A percentile compares a stretch with the other conserved stretches of the same genome.
Evolutionary conservation across 2,329 filamentous ascomycete genomes (phyloP).

Genomic region (Fusarium solani-melongenae): DNA sequence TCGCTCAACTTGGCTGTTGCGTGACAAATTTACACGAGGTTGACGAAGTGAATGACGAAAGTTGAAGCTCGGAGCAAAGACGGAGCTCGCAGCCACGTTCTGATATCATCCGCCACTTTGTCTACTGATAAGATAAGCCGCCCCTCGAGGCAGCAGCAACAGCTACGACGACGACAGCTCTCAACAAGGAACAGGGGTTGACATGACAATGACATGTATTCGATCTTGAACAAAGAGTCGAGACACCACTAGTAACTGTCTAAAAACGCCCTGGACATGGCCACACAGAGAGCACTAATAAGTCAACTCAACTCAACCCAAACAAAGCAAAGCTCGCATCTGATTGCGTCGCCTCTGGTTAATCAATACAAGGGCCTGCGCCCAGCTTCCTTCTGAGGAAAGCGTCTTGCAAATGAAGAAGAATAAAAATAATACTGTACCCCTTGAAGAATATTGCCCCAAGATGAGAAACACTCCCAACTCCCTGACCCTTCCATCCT

Average conservation of each 20-base stretch:
- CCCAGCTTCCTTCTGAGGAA: conserved; percentile 33
- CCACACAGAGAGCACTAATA: not conserved
- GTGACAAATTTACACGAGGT: not conserved
- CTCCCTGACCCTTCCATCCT: conserved; percentile 31
- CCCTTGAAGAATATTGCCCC: conserved; percentile 17
- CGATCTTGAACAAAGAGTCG: not conserved
- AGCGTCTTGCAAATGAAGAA: conserved; percentile 21
- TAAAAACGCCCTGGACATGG: not conserved
- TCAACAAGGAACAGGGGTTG: not conserved
- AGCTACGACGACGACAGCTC: conserved; percentile 29
- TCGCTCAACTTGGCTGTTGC: not conserved
- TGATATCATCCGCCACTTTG: conserved; percentile 40
- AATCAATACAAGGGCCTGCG: conserved; percentile 36
- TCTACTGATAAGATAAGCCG: conserved; percentile 41
- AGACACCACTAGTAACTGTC: not conserved
- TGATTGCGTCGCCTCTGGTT: conserved; percentile 7
- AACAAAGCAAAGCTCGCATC: conserved; percentile 14
- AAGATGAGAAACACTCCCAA: conserved; percentile 34
- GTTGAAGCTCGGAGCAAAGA: conserved; percentile 22
- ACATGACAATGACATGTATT: not conserved
- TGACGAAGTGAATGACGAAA: conserved; percentile 5
- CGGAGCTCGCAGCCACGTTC: conserved; percentile 31
- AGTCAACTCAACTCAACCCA: not conserved
- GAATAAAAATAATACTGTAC: not conserved
- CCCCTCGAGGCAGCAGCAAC: conserved; percentile 38